Base-by-base conservation (phyloP, 345 rosid genomes). In the Reutealis trisperma region DNA sequence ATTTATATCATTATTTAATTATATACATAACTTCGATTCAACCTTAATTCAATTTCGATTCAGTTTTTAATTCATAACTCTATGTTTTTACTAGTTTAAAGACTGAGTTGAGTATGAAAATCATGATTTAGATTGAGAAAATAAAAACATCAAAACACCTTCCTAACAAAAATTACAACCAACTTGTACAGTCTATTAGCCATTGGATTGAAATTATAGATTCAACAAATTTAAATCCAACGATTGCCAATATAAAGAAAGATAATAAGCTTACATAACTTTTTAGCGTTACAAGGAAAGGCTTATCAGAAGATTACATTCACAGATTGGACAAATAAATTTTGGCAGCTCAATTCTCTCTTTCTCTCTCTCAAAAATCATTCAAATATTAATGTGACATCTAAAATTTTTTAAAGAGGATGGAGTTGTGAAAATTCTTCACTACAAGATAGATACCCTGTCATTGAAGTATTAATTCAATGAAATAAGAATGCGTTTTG, bases 191-290 rank as follows among this genome's bases (percentile, higher is more conserved):
- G 19, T 32, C 21, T 19, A 63, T 47, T 16, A 62, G 6, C 69
- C 69, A 30, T 49, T 47, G 69, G 69, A 62, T 73, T 73, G 24
- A 24, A 5, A 24, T 9, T 21, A 49, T 15, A 12, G 13, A 57
- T 54, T 37, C 71, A 66, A 51, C 61, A 37, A 75, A 37, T 66
- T 22, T 52, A 8, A 75, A 75, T 62, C 71, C 64, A 54, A 32
- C 27, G 52, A 21, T 37, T 22, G 18, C 14, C 57, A 68, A 3
- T 45, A 16, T 0, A 13, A 51, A 19, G n/a, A 34, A 68, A 68
- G 34, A 21, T 2, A 27, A 21, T 6, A 57, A 7, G 21, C 71
- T 64, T 32, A 61, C 51, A 32, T 41, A 22, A 52, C 30, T n/a
- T 47, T 21, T 55, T 24, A 34, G 37, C 71, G 63, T 74, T 74